Percentiles rank a stretch among this genome's conserved stretches.
These are phyloP conservation scores for Alternaria novae-zelandiae DNA, from an alignment of 2,329 filamentous ascomycete species.

Conservation along the genomic window DNA sequence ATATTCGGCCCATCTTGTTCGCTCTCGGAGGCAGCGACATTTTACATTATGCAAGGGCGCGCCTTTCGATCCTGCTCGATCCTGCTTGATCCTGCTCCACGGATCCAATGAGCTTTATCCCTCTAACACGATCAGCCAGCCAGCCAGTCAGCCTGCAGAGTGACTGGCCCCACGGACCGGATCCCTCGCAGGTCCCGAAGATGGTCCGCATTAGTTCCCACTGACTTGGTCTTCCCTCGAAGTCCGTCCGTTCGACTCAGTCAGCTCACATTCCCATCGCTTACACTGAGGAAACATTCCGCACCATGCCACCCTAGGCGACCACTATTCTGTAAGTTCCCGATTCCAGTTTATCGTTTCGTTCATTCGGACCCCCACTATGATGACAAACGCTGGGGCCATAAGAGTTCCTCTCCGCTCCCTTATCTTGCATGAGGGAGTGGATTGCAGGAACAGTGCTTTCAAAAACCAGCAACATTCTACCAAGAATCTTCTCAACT, in stretches of 20 bases:
- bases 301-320: not conserved
- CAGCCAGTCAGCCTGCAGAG: not conserved
- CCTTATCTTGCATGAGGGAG: not conserved
- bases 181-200: not conserved
- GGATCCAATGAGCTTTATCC: not conserved
- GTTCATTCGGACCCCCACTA: not conserved
- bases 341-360: not conserved
- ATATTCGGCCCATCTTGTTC: not conserved
- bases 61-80: not conserved
- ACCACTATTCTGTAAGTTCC: not conserved
- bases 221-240: not conserved
- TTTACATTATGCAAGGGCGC: not conserved
- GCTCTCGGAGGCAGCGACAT: not conserved
- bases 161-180: not conserved
- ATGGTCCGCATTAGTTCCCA: not conserved
- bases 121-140: not conserved
- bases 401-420: conserved; percentile 34
- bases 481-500: conserved; percentile 32
- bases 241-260: not conserved
- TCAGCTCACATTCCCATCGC: not conserved
- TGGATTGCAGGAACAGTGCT: conserved; percentile 30
- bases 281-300: not conserved
- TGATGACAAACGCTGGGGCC: conserved; percentile 47
- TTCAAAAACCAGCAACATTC: conserved; percentile 28
- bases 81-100: not conserved